Conservation (phyloP, 2,329 filamentous ascomycete genomes). For the Claviceps humidiphila region DNA sequence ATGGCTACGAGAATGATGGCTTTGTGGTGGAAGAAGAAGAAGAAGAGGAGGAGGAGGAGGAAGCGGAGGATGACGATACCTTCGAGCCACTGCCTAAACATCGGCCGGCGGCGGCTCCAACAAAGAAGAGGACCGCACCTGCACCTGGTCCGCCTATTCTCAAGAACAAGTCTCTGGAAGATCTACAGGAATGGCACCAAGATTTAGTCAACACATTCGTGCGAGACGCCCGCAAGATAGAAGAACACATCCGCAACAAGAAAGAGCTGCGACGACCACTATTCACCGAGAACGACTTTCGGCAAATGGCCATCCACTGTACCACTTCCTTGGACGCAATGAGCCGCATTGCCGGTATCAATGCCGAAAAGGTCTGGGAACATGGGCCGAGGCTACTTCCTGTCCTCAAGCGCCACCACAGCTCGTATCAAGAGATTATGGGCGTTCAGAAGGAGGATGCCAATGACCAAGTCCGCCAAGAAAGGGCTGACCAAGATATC, state of each 20-base stretch:
- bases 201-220: conserved; percentile 55
- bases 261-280: conserved; percentile 43
- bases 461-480: conserved; percentile 5
- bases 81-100: conserved; percentile 30
- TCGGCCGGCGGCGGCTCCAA: conserved; percentile 22
- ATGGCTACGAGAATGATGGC: conserved; percentile 34
- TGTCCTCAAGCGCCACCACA: conserved; percentile 37
- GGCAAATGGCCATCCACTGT: conserved; percentile 60
- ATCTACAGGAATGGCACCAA: conserved; percentile 45
- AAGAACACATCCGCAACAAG: conserved; percentile 47
- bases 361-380: conserved; percentile 44
- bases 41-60: conserved; percentile 25
- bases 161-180: conserved; percentile 37
- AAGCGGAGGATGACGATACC: conserved; percentile 24
- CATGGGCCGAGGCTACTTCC: conserved; percentile 49
- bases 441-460: conserved; percentile 8
- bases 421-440: conserved; percentile 38
- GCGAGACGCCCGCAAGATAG: conserved; percentile 42
- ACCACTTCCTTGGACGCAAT: conserved; percentile 50
- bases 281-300: conserved; percentile 57
- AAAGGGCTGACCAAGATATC: conserved; percentile 22
- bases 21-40: conserved; percentile 33
- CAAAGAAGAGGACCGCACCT: conserved; percentile 7
- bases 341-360: conserved; percentile 48
- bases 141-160: conserved; percentile 43